Conservation (phyloP, 2,329 filamentous ascomycete genomes). For the Onygenales sp. region DNA sequence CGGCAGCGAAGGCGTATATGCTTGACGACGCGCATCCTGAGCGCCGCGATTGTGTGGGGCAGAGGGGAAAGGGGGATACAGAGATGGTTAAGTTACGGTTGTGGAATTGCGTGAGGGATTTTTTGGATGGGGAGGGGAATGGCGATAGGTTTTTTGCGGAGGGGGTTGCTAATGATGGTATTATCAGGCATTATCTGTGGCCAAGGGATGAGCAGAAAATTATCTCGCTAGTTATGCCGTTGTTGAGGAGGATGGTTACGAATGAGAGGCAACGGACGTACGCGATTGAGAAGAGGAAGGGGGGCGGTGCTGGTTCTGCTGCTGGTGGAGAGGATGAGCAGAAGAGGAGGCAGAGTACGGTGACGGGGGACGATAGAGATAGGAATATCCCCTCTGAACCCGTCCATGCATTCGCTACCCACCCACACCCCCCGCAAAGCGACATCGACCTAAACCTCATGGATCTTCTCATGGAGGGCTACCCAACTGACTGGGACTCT, state of each 20-base stretch:
- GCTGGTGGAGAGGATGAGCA: constrained; percentile 23
- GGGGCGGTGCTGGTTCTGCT: constrained; percentile 19
- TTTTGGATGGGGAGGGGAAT: constrained; percentile 41
- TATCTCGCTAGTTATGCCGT: constrained; percentile 47
- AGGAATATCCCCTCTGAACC: constrained; percentile 11
- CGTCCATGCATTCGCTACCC: constrained; percentile 4
- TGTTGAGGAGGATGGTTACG: constrained; percentile 50
- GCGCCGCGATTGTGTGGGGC: constrained; percentile 48
- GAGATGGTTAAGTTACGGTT: constrained; percentile 49
- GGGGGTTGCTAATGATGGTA: constrained; percentile 33
- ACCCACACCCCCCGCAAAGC: too few species aligned
- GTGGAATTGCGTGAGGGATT: constrained; percentile 48
- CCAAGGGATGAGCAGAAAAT: constrained; percentile 47
- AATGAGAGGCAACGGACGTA: constrained; percentile 51
- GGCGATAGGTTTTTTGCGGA: constrained; percentile 45
- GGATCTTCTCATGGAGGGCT: constrained; percentile 28
- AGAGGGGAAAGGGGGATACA: constrained; percentile 44
- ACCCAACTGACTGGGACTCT: constrained; percentile 29
- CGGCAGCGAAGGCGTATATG: constrained; percentile 49
- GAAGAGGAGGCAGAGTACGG: constrained; percentile 16
- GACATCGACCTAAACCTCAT: constrained; percentile 24
- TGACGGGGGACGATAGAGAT: too few species aligned
- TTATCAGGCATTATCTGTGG: constrained; percentile 39
- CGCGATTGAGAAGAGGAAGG: constrained; percentile 47
- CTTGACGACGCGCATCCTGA: constrained; percentile 46